phyloP scores from a whole-genome alignment of 257 asterid genomes.

The Henckelia pumila region DNA sequence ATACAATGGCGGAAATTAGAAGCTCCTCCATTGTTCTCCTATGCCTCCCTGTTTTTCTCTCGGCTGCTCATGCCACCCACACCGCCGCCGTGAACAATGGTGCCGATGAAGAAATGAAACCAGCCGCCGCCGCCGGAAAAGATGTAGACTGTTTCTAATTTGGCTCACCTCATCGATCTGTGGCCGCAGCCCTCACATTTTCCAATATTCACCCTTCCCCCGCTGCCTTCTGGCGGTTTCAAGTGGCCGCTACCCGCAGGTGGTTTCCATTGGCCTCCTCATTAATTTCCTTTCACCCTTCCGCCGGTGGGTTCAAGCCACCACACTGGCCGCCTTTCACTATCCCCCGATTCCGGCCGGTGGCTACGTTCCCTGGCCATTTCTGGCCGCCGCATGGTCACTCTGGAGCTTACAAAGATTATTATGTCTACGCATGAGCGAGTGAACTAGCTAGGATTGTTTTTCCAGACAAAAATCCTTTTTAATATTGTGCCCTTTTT shows the following conservation, averaged over 20 bases:
- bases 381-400: neutral
- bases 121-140: too few relatives aligned
- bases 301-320: neutral
- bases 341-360: neutral
- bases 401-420: neutral
- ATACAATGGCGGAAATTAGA: conserved; percentile 1
- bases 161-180: too few relatives aligned
- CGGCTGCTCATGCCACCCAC: neutral
- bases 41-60: neutral
- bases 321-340: neutral
- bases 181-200: too few relatives aligned
- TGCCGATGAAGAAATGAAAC: neutral
- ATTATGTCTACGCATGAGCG: neutral
- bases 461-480: too few relatives aligned
- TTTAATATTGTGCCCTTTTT: too few relatives aligned
- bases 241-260: neutral
- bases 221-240: neutral
- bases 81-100: neutral
- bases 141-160: neutral
- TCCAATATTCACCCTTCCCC: too few relatives aligned
- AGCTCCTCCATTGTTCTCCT: neutral
- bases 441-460: too few relatives aligned
- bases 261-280: neutral
- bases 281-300: neutral
- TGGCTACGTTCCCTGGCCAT: neutral